Evolutionary conservation across 495 filamentous ascomycete species (phyloP).

Genomic region (Podospora sp.): DNA sequence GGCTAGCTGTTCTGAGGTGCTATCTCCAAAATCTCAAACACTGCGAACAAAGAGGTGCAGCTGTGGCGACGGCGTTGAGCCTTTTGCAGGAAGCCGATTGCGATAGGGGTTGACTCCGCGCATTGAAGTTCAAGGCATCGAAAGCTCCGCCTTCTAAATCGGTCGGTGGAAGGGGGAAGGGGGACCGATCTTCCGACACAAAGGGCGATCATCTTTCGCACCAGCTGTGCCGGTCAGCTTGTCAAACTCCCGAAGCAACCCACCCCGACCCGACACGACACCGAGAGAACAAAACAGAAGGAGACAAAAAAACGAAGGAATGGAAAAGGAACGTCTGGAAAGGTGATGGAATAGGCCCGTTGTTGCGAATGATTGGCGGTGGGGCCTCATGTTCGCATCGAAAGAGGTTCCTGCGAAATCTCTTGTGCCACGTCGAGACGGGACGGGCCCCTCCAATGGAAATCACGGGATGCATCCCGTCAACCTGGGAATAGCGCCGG

Average conservation of each 20-base stretch:
- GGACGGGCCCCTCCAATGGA: constrained; percentile 13
- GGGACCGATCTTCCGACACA: constrained; percentile 6
- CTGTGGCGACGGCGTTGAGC: not conserved
- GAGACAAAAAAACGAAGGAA: not conserved
- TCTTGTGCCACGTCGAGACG: constrained; percentile 18
- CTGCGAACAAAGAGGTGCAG: not conserved
- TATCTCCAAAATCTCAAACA: constrained; percentile 4
- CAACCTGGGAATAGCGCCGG: constrained; percentile 4
- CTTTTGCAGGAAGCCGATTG: not conserved
- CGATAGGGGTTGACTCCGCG: not conserved
- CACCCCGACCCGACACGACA: not conserved
- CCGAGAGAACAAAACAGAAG: not conserved
- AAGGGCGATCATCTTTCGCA: constrained; percentile 7
- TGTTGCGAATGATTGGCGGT: not conserved
- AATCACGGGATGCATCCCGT: not conserved
- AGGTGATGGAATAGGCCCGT: not conserved
- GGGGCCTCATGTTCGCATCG: not conserved
- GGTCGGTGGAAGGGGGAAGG: not conserved
- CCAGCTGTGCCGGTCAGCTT: constrained; percentile 8
- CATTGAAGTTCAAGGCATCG: constrained; percentile 4
- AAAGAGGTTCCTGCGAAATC: not conserved
- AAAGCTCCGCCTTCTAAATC: not conserved
- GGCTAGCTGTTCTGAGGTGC: not conserved
- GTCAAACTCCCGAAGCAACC: constrained; percentile 6
- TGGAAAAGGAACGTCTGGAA: not conserved